These are phyloP conservation scores for Yamadazyma philogaea DNA, from an alignment of 805 yeast species.

Conservation along the genomic window DNA sequence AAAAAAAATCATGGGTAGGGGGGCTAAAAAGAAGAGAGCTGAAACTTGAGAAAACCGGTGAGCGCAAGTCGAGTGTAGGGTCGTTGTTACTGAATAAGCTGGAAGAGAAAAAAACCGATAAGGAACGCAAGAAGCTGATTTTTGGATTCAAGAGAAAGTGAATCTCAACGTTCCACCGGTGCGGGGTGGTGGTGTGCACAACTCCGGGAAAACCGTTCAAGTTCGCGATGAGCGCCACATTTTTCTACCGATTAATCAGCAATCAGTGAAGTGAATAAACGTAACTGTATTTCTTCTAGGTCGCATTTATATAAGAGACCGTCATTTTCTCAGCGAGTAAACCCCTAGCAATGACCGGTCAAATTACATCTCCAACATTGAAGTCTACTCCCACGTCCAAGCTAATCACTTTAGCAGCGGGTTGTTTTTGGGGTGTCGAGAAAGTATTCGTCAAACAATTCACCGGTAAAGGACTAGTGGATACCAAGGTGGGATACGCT, in stretches of 20 bases:
- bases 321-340: background rate
- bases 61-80: constrained; percentile 21
- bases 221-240: background rate
- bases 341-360: constrained; percentile 9
- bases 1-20: constrained; percentile 42
- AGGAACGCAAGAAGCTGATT: constrained; percentile 27
- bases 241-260: background rate
- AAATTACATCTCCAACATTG: constrained; percentile 33
- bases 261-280: background rate
- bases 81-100: constrained; percentile 15
- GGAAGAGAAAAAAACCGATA: constrained; percentile 18
- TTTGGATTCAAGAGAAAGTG: constrained; percentile 36
- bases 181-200: background rate
- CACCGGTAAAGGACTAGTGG: constrained; percentile 61
- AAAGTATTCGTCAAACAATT: constrained; percentile 73
- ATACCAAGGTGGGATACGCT: constrained; percentile 84
- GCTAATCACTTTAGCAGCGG: constrained; percentile 48
- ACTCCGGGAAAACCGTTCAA: background rate
- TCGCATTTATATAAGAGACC: background rate
- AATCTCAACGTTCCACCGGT: background rate
- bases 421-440: constrained; percentile 90
- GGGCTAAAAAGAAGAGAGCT: constrained; percentile 34
- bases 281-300: too few species aligned
- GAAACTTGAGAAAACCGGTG: constrained; percentile 15
- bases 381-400: constrained; percentile 33